Percentiles rank a stretch among this genome's conserved stretches.
Evolutionary conservation across 164 flowering plant species (phyloP).

Genomic region (Stephania cephalantha): DNA sequence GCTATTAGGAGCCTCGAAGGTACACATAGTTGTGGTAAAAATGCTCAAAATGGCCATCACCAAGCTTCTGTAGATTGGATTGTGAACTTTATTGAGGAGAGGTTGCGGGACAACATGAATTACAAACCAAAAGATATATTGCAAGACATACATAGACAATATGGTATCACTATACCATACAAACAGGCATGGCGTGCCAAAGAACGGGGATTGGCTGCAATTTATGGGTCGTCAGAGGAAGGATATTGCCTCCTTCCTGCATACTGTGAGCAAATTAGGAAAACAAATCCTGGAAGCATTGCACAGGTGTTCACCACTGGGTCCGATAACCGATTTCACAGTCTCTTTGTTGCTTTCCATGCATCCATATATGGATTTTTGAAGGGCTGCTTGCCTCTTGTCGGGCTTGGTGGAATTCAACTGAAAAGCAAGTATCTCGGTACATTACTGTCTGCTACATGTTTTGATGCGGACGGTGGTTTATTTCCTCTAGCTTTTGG

Average conservation of each 20-base stretch:
- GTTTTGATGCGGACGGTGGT: slow-evolving; percentile 73
- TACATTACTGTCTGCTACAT: slow-evolving; percentile 64
- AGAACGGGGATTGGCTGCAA: slow-evolving; percentile 70
- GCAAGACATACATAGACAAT: slow-evolving; percentile 58
- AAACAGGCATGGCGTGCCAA: slow-evolving; percentile 96
- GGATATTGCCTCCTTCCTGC: slow-evolving; percentile 71
- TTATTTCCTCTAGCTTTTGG: slow-evolving; percentile 85
- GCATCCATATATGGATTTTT: slow-evolving; percentile 68
- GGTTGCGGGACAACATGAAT: slow-evolving; percentile 56
- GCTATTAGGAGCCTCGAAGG: slow-evolving; percentile 68
- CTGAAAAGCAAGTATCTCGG: slow-evolving; percentile 80
- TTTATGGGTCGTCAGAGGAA: slow-evolving; percentile 81
- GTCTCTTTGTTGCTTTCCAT: slow-evolving; percentile 57
- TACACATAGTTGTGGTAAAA: slow-evolving; percentile 75
- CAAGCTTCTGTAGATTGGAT: slow-evolving; percentile 94
- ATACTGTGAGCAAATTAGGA: slow-evolving; percentile 64
- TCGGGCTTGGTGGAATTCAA: slow-evolving; percentile 54
- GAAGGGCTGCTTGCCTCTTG: slow-evolving; percentile 63
- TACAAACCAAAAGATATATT: slow-evolving; percentile 90
- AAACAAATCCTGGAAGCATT: slow-evolving; percentile 62
- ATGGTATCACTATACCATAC: slow-evolving; percentile 80
- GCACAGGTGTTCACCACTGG: slow-evolving; percentile 60
- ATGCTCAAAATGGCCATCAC: slow-evolving; percentile 69
- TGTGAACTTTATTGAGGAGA: slow-evolving; percentile 60
- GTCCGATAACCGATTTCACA: slow-evolving; percentile 58